Percentiles rank a stretch among this genome's conserved stretches.
Evolutionary conservation across 805 yeast species (phyloP).

Genomic region (Phaffomyces thermotolerans): DNA sequence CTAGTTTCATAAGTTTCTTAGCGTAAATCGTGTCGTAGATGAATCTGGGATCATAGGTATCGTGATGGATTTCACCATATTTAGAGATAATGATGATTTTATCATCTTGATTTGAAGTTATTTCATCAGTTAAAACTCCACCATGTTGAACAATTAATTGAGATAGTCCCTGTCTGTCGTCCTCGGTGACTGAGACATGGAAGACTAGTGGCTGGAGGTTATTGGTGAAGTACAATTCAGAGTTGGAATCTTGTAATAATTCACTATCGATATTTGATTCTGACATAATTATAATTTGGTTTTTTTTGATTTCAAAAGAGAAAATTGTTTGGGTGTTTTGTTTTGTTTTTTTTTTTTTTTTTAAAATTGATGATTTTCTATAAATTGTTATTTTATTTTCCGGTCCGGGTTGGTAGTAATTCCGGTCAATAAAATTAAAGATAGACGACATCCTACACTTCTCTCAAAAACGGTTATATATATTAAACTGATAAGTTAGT

Average conservation of each 20-base stretch:
- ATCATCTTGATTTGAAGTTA: background rate
- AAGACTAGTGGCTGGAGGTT: slow-evolving; percentile 12
- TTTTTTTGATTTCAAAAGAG: slow-evolving; percentile 1
- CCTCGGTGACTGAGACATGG: slow-evolving; percentile 17
- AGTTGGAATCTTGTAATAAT: slow-evolving; percentile 2
- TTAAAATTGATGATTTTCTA: no score
- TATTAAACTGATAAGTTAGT: no score
- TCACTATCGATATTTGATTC: slow-evolving; percentile 11
- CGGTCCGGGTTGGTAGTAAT: background rate
- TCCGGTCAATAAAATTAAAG: no score
- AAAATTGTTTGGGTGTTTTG: slow-evolving; percentile 7
- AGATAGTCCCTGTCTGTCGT: slow-evolving; percentile 11
- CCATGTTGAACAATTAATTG: slow-evolving; percentile 13
- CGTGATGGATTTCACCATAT: slow-evolving; percentile 12
- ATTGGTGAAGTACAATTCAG: slow-evolving; percentile 4
- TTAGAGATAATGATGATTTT: slow-evolving; percentile 15
- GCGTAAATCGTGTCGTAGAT: slow-evolving; percentile 14
- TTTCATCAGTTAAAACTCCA: slow-evolving; percentile 14
- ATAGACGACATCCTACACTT: background rate
- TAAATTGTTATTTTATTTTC: no score
- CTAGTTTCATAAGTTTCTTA: slow-evolving; percentile 8
- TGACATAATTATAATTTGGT: slow-evolving; percentile 1
- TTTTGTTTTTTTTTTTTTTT: background rate
- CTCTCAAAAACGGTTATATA: no score
- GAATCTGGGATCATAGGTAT: slow-evolving; percentile 18